A percentile compares a stretch with the other conserved stretches of the same genome.
Conservation (phyloP, 805 yeast species). For the Saturnispora bothae region DNA sequence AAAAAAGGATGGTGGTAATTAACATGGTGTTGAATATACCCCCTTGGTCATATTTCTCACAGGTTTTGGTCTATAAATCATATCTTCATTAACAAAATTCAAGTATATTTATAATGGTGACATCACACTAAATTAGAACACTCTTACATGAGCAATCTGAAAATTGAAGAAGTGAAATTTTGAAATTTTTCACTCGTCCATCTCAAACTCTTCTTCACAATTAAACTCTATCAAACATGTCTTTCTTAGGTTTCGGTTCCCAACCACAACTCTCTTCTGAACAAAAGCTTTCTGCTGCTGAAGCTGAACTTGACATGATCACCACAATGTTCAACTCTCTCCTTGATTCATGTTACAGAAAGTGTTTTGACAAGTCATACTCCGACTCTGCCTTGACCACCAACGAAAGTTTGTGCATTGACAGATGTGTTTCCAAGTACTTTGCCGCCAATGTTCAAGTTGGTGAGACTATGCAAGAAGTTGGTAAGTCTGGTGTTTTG, state of each 20-base stretch:
- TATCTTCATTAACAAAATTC: too few species aligned
- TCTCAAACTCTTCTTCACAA: neutral
- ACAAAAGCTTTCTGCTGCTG: slow-evolving; percentile 82
- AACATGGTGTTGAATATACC: too few species aligned
- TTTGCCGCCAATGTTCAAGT: slow-evolving; percentile 91
- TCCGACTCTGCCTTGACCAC: slow-evolving; percentile 64
- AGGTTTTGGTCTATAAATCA: slow-evolving; percentile 11
- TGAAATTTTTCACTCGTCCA: neutral
- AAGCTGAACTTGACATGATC: slow-evolving; percentile 93
- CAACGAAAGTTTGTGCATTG: slow-evolving; percentile 78
- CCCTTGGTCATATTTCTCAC: too few species aligned
- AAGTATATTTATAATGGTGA: too few species aligned
- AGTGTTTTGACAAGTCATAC: slow-evolving; percentile 66
- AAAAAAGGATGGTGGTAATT: too few species aligned
- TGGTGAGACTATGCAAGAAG: slow-evolving; percentile 54
- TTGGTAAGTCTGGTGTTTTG: slow-evolving; percentile 28
- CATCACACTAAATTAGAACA: too few species aligned
- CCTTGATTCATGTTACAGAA: slow-evolving; percentile 79
- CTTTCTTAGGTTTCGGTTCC: slow-evolving; percentile 62
- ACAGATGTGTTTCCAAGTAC: slow-evolving; percentile 92
- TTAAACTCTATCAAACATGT: too few species aligned
- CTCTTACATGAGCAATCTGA: too few species aligned
- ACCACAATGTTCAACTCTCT: slow-evolving; percentile 93
- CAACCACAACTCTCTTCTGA: slow-evolving; percentile 63
- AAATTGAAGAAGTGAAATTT: too few species aligned